Evolutionary conservation across 2,329 filamentous ascomycete genomes (phyloP), one percentile per base, ranked within the genome.

Genomic region (Fusarium papillatum): DNA sequence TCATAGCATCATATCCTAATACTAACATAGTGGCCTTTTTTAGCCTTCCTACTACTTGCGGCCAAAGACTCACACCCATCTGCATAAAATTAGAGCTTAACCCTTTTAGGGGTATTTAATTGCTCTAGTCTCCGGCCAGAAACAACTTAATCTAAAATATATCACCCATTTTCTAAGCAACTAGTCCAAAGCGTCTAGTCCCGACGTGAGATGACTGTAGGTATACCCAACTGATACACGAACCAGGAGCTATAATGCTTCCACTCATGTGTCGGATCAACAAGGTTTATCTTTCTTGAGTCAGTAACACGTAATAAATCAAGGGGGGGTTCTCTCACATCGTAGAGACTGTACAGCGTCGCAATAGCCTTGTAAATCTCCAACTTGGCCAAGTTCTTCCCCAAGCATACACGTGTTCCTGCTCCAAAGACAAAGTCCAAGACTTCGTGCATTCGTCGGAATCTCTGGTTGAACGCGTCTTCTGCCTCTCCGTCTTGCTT

Each of bases 291-390:
- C 50, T 55, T 22, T 55, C 50, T n/a, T 6, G 4, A 34, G 11
- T 55, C 19, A 55, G 50, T 31, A 55, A 13, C 4, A 34, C 11
- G n/a, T 4, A n/a, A 34, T n/a, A 4, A 16, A 34, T 5, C 6
- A 31, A 31, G 19, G 3, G 22, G 7, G 10, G 13, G 41, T 34
- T 10, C 26, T 34, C 60, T 63, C 16, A 48, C 60, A 13, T 63
- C 39, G 41, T 63, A 63, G 6, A 46, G 39, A 11, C 60, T 63
- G n/a, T 48, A 63, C 13, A 64, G 19, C 7, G 62, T 64, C 29
- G 55, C 24, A 19, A 61, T 46, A 8, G 36, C 38, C 29, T 70
- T 70, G 55, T 70, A 70, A 11, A 62, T 48, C 43, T 66, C 68
- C 31, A 70, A 11, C 43, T 53, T 48, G 6, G 62, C 63, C 53